These are phyloP conservation scores for Echinochloa phyllopogon DNA, from an alignment of 176 grass and related monocot genomes.

Conservation along the genomic window DNA sequence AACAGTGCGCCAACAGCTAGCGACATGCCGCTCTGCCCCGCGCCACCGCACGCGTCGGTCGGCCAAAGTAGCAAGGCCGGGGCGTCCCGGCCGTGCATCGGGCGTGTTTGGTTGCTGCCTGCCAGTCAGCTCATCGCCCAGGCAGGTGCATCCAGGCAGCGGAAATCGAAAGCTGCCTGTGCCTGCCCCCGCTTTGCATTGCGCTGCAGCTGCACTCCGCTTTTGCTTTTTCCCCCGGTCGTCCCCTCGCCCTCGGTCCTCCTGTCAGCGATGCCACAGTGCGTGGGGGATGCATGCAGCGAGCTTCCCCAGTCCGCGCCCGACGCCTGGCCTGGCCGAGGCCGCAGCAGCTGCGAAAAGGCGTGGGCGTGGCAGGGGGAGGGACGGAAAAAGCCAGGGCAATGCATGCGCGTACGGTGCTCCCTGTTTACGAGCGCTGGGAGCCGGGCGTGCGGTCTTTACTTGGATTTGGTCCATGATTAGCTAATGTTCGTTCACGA, in stretches of 20 bases:
- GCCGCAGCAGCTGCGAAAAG: not conserved
- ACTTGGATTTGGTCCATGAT: slow-evolving; percentile 3
- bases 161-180: too few relatives aligned
- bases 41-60: slow-evolving; percentile 37
- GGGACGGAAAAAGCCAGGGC: slow-evolving; percentile 1
- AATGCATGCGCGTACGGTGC: not conserved
- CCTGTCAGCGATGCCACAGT: not conserved
- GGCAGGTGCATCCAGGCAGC: too few relatives aligned
- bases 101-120: too few relatives aligned
- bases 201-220: not conserved
- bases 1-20: slow-evolving; percentile 52
- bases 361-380: slow-evolving; percentile 7
- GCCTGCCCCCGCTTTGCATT: not conserved
- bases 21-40: slow-evolving; percentile 50
- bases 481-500: not conserved
- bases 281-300: slow-evolving; percentile 21
- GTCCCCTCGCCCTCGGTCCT: not conserved
- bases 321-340: not conserved
- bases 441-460: not conserved
- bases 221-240: not conserved
- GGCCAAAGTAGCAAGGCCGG: too few relatives aligned
- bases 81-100: not conserved
- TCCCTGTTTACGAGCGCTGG: not conserved
- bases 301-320: slow-evolving; percentile 14
- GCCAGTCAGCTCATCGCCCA: too few relatives aligned